Evolutionary conservation across 2,329 filamentous ascomycete species (phyloP), one percentile per base, ranked within the genome.

Genomic region (Fusarium algeriense): DNA sequence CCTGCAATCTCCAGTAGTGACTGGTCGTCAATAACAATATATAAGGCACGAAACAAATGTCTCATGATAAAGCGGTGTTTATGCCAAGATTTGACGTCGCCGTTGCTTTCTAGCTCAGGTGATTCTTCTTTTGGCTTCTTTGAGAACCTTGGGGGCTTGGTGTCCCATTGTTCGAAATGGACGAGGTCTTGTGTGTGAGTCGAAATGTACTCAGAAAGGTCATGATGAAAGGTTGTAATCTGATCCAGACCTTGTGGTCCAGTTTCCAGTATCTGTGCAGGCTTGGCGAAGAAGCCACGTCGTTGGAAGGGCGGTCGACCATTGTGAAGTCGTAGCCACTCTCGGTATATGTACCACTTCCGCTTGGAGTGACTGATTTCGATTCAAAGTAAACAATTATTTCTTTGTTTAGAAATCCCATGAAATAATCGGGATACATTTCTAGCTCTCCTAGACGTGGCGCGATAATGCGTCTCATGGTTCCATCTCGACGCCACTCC

Each of bases 361-460:
- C 62, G 34, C 14, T 7, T 40, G 8, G 17, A 9, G 2, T 40
- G 2, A 37, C 41, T 28, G 34, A 64, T 28, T 19, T 41, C 5
- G 28, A 15, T 37, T 60, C 43, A 38, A 60, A 56, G 35, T 59
- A 67, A 7, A 67, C 28, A 26, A 67, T 55, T 2, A 64, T 10
- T 20, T 63, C 41, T 34, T 67, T 60, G 34, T 67, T 67, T 4
- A 63, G 37, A 10, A 64, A 59, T 26, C 58, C 26, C 8, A 23
- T 23, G 14, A 43, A 19, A 17, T 17, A 17, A 37, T 17, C 15
- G 14, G 35, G 4, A 14, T 9, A 7, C 15, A 37, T 14, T 10
- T 17, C 3, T 8, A 37, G 17, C 15, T 37, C 35, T 9, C 2
- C 15, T 7, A 37, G 35, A 9, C 35, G 35, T 6, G 35, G 35